Percentiles rank a stretch among this genome's conserved stretches.
Evolutionary conservation across 352 stramenopile genomes (phyloP).

Genomic region (Phytophthora uliginosa): DNA sequence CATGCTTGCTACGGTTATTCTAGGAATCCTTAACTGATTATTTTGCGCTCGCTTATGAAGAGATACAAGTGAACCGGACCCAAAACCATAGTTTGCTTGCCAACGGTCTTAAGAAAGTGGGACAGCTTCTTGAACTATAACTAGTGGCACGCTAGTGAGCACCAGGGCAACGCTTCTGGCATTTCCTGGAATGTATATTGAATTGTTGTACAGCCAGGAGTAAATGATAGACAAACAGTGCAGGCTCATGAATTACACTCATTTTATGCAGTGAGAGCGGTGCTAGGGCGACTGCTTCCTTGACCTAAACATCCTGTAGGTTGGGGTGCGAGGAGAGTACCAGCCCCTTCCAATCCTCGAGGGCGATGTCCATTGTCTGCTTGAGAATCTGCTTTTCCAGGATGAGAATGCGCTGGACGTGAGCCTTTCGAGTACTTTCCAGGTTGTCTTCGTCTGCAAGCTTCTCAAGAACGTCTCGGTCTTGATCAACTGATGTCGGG

Average conservation of each 20-base stretch:
- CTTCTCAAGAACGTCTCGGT: slow-evolving; percentile 22
- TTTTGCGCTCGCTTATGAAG: no score
- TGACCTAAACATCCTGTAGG: slow-evolving; percentile 42
- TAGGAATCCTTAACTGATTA: neutral
- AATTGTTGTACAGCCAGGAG: neutral
- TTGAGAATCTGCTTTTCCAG: slow-evolving; percentile 74
- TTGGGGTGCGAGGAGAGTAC: slow-evolving; percentile 57
- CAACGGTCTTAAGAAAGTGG: neutral
- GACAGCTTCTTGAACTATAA: neutral
- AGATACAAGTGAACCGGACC: neutral
- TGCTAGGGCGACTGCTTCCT: neutral
- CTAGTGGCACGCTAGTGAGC: neutral
- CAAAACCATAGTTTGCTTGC: neutral
- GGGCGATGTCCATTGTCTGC: slow-evolving; percentile 53
- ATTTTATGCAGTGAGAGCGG: neutral
- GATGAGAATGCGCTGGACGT: slow-evolving; percentile 58
- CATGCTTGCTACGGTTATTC: neutral
- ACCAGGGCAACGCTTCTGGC: neutral
- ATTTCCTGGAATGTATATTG: neutral
- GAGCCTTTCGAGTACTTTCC: slow-evolving; percentile 26
- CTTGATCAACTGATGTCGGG: slow-evolving; percentile 45
- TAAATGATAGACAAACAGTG: neutral
- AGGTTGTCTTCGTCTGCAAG: slow-evolving; percentile 12
- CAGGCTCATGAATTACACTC: neutral
- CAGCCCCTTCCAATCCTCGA: slow-evolving; percentile 58